Base-by-base conservation (phyloP, 805 yeast genomes). In the Saturnispora zaruensis region DNA sequence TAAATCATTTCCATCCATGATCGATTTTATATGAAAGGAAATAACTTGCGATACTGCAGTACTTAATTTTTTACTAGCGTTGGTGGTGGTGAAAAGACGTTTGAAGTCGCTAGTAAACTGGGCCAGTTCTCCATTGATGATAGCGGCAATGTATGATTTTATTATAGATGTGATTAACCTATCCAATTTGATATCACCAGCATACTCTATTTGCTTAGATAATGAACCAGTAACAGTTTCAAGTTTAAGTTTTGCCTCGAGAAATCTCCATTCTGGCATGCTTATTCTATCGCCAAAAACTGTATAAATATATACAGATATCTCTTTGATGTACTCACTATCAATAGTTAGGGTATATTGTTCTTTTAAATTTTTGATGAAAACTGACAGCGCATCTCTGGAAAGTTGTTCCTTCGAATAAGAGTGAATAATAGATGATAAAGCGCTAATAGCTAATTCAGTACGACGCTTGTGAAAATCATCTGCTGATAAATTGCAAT, bases 301-400 rank as follows among this genome's bases (percentile, higher is more conserved):
- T 0, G 63, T 56, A 42, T 56, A 60, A 11, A 65, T 16, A 43
- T 64, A 65, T 14, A 59, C 38, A 1, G 62, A 38, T 4, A 59
- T 28, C n/a, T 57, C 56, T 23, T 46, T 50, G 1, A 60, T 48
- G 43, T 53, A 62, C 0, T 55, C 55, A 25, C 41, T 52, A 33
- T 51, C 45, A 41, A 16, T 28, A 6, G 50, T 46, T 2, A 9
- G 13, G 20, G 47, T 43, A 7, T 49, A 32, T 2, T 36, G 30
- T 13, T 38, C 32, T 37, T 44, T 43, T 14, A 53, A 42, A 21
- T 38, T 43, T 30, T 36, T 37, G 23, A 40, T 41, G 1, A 46
- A 44, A 11, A 41, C 13, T 4, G 42, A n/a, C 11, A 51, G 41
- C 6, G 41, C 28, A 3, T 43, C 30, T 5, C 14, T 24, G 28